These are phyloP conservation scores for Calendula officinalis DNA, from an alignment of 129 eudicot species.

Conservation along the genomic window DNA sequence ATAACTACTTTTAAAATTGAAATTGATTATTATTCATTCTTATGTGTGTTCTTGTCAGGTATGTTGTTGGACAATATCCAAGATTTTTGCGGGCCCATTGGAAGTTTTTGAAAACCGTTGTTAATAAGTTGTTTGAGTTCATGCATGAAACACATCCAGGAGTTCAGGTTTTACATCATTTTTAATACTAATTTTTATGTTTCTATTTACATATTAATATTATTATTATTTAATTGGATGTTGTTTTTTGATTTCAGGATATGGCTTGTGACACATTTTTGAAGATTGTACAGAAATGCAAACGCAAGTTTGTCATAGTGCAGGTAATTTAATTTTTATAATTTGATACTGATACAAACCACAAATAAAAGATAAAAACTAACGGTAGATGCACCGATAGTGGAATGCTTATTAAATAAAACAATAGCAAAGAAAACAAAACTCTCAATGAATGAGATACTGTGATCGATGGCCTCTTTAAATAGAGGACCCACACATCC, in stretches of 20 bases:
- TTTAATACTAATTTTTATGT: not conserved
- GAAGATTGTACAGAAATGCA: constrained; percentile 98
- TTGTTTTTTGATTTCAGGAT: constrained; percentile 50
- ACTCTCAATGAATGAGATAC: too few species aligned
- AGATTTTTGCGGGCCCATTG: constrained; percentile 96
- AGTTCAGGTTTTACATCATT: constrained; percentile 70
- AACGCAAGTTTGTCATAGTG: constrained; percentile 84
- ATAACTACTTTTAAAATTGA: not conserved
- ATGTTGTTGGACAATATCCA: constrained; percentile 99
- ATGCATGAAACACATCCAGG: constrained; percentile 99
- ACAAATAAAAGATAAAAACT: too few species aligned
- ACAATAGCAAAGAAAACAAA: too few species aligned
- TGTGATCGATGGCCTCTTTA: too few species aligned
- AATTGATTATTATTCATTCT: not conserved
- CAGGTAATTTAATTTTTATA: constrained; percentile 45
- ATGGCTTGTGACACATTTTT: constrained; percentile 99
- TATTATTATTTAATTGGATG: not conserved
- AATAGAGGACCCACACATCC: too few species aligned
- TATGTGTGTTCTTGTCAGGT: constrained; percentile 58
- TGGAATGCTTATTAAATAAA: too few species aligned
- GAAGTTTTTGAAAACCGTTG: constrained; percentile 97
- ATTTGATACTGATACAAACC: too few species aligned
- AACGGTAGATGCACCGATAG: too few species aligned
- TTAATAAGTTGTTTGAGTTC: constrained; percentile 94
- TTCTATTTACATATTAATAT: not conserved